phyloP scores from a whole-genome alignment of 2,329 filamentous ascomycete genomes.

The Colletotrichum phormii region DNA sequence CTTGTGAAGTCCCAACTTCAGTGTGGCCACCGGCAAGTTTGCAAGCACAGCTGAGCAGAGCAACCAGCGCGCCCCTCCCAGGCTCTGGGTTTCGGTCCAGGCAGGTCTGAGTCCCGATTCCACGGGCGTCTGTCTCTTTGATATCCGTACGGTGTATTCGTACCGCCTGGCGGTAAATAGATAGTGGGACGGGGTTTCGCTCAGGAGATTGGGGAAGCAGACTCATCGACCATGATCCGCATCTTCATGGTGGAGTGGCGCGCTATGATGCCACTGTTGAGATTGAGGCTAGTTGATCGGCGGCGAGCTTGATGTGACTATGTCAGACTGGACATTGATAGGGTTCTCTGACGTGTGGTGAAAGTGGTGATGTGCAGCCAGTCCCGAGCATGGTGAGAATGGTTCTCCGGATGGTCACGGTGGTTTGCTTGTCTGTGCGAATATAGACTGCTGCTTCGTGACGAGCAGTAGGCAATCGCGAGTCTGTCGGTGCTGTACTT shows the following conservation, averaged over 20 bases:
- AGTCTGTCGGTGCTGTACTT: too few relatives aligned
- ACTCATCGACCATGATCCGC: not conserved
- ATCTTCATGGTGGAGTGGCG: slow-evolving; percentile 2
- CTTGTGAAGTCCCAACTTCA: not conserved
- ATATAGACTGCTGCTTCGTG: too few relatives aligned
- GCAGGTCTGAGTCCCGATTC: not conserved
- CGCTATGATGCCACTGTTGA: slow-evolving; percentile 23
- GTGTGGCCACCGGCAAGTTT: not conserved
- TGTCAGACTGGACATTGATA: slow-evolving; percentile 21
- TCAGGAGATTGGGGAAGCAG: slow-evolving; percentile 11
- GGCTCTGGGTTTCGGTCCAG: not conserved
- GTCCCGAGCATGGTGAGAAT: not conserved
- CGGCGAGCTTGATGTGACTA: not conserved
- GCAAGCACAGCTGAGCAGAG: not conserved
- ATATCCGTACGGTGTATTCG: not conserved
- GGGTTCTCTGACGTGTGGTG: not conserved
- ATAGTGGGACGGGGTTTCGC: not conserved
- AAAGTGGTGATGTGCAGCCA: not conserved
- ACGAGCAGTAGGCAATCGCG: too few relatives aligned
- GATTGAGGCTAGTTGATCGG: slow-evolving; percentile 10
- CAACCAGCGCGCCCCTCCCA: not conserved
- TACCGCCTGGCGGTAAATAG: not conserved
- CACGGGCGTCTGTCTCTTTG: not conserved
- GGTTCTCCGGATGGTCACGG: not conserved
- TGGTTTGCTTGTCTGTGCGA: not conserved